Conservation (phyloP, 768 basidiomycete species). For the Cystobasidium tubakii region DNA sequence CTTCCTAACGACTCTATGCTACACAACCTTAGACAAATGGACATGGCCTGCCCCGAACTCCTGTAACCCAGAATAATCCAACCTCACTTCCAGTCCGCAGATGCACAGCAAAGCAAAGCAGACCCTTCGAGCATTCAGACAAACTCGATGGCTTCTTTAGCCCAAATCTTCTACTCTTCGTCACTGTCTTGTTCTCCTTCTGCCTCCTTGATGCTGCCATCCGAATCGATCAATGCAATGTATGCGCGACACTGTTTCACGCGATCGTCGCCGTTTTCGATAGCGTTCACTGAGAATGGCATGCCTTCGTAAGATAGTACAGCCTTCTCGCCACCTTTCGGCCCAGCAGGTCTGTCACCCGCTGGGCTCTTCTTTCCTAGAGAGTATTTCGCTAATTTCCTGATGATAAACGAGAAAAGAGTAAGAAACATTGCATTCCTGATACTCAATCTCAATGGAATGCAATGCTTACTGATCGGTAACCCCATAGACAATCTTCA, state of each 20-base stretch:
- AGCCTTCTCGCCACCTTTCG: not conserved
- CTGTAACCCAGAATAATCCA: too few relatives aligned
- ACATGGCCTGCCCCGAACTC: too few relatives aligned
- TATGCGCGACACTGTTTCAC: not conserved
- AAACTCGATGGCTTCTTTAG: too few relatives aligned
- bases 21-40: too few relatives aligned
- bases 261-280: not conserved
- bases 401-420: constrained; percentile 47
- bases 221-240: constrained; percentile 28
- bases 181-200: constrained; percentile 7
- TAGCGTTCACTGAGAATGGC: not conserved
- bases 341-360: constrained; percentile 60
- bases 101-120: not conserved
- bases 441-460: too few relatives aligned
- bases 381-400: constrained; percentile 85
- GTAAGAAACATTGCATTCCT: too few relatives aligned
- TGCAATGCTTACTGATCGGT: constrained; percentile 64
- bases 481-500: constrained; percentile 74
- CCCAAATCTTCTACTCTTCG: not conserved
- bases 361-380: constrained; percentile 80
- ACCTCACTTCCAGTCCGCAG: not conserved
- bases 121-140: too few relatives aligned
- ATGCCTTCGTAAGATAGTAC: not conserved
- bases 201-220: constrained; percentile 21
- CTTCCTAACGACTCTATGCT: too few relatives aligned